Evolutionary conservation across 805 yeast species (phyloP), one percentile per base, ranked within the genome.

Genomic region (Metschnikowia reukaufii): DNA sequence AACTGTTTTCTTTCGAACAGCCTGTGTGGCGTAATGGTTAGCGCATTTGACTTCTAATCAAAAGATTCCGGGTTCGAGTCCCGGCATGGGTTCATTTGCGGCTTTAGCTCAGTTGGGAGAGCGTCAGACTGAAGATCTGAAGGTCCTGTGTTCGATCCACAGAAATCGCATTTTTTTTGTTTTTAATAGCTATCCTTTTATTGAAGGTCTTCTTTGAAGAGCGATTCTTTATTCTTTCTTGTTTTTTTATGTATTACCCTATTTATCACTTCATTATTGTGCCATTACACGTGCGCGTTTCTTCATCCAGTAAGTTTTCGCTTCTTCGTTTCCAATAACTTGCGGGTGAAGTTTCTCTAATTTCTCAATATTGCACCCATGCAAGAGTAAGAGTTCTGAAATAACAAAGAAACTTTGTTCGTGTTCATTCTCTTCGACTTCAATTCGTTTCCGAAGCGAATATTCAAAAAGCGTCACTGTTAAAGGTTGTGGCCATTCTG

Each of bases 371-470:
- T 70, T 66, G 27, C 79, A 69, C 7, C 86, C 87, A 60, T 83
- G 84, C 39, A 81, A 64, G 0, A 81, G 49, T 10, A 86, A 59
- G 12, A 83, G 66, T 56, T 85, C 89, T 0, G 87, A 60, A 62
- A 83, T 62, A 59, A 82, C 49, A 73, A 68, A 50, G 64, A 71
- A 45, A 25, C 64, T 60, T 36, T 30, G 57, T 15, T 38, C 33
- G 7, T 20, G 15, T 21, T 47, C 45, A 4, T 39, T 35, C 8
- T 49, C 54, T 18, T 54, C 47, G 12, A 55, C 50, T 42, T 62
- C 62, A 8, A 61, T 56, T 36, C 49, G 47, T 60, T 80, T 77
- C 42, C 81, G 64, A 36, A 85, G 61, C 0, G 89, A 78, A 56
- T 82, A 83, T 49, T 72, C 76, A 42, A 72, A 66, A 19, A 72